Evolutionary conservation across 2,329 filamentous ascomycete genomes (phyloP).

Genomic region (Cladosporium sp.): DNA sequence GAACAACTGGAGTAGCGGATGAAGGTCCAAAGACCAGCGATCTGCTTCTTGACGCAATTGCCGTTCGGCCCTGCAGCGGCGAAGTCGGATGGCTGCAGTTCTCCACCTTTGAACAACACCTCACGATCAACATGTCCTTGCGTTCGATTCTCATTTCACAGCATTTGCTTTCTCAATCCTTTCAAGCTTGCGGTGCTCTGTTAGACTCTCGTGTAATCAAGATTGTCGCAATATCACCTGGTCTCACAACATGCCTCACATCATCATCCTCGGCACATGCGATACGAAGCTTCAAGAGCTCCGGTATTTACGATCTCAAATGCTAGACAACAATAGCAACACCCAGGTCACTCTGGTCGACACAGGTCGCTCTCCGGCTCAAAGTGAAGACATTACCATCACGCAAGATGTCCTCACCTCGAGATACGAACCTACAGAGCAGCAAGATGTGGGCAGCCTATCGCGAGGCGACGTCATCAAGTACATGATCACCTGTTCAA

Average conservation of each 20-base stretch:
- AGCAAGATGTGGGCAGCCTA: constrained; percentile 35
- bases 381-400: constrained; percentile 47
- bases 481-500: constrained; percentile 50
- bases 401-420: constrained; percentile 41
- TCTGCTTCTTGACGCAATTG: constrained; percentile 3
- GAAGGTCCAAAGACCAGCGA: no score
- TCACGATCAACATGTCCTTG: no score
- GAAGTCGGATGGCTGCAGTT: neutral
- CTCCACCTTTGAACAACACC: neutral
- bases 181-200: no score
- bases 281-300: constrained; percentile 62
- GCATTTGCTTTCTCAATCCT: no score
- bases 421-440: constrained; percentile 25
- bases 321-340: constrained; percentile 31
- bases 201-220: no score
- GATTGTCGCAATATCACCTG: neutral
- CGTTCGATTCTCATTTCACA: no score
- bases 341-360: constrained; percentile 49
- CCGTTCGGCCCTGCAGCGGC: constrained; percentile 1
- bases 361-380: constrained; percentile 46
- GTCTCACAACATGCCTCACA: constrained; percentile 29
- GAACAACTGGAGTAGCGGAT: no score
- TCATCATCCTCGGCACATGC: constrained; percentile 59
- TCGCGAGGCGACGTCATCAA: constrained; percentile 55
- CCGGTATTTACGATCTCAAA: constrained; percentile 49